Percentiles rank a stretch among this genome's conserved stretches.
Evolutionary conservation across 75 land plant species (phyloP).

Genomic region (Cunninghamia lanceolata): DNA sequence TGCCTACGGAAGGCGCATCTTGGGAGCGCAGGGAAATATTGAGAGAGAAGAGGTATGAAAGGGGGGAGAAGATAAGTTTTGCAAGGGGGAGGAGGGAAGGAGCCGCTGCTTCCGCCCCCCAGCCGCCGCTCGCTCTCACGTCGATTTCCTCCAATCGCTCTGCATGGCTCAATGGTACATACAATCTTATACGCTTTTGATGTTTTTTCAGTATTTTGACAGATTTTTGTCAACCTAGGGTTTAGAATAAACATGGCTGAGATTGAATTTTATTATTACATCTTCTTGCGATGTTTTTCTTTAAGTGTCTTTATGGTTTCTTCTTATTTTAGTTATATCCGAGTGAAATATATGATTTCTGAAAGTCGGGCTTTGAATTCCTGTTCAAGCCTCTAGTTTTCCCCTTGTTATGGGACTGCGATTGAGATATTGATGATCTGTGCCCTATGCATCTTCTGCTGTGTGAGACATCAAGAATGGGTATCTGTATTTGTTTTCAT

Average conservation of each 20-base stretch:
- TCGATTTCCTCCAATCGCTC: constrained; percentile 12
- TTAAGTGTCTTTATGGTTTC: too few relatives aligned
- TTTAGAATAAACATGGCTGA: background rate
- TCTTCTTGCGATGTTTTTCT: background rate
- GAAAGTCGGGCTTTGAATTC: background rate
- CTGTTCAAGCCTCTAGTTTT: too few relatives aligned
- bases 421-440: background rate
- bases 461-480: background rate
- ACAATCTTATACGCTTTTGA: background rate
- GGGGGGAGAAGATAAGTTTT: constrained; percentile 15
- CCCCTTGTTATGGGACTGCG: background rate
- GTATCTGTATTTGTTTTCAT: background rate
- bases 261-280: background rate
- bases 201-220: background rate
- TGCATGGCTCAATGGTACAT: constrained; percentile 24
- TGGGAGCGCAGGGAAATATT: constrained; percentile 51
- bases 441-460: background rate
- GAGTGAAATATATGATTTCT: background rate
- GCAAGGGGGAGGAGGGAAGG: constrained; percentile 16
- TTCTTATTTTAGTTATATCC: too few relatives aligned
- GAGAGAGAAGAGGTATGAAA: constrained; percentile 45
- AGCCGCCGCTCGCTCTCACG: background rate
- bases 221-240: background rate
- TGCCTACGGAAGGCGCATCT: constrained; percentile 62
- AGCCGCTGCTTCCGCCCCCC: constrained; percentile 24